Evolutionary conservation across 2,329 filamentous ascomycete genomes (phyloP).

Genomic region (Colletotrichum somersetense): DNA sequence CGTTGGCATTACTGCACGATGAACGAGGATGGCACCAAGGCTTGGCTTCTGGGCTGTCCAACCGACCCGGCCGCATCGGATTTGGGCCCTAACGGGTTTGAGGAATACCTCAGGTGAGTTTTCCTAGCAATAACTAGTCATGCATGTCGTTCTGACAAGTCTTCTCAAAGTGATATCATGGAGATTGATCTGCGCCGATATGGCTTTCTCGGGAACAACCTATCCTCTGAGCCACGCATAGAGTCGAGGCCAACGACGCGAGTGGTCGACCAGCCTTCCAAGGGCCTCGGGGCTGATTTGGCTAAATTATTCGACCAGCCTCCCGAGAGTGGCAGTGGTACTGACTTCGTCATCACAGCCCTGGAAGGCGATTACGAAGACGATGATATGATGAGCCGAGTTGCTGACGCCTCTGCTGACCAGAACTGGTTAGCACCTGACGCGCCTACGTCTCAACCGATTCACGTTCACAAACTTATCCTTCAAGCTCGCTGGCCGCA

Average conservation of each 20-base stretch:
- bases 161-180: constrained; percentile 78
- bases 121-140: no score
- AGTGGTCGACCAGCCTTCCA: constrained; percentile 67
- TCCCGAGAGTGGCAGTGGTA: constrained; percentile 85
- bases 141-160: background rate
- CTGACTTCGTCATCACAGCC: constrained; percentile 92
- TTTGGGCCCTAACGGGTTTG: constrained; percentile 77
- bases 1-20: constrained; percentile 99
- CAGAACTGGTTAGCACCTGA: constrained; percentile 72
- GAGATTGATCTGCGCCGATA: constrained; percentile 93
- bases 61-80: constrained; percentile 77
- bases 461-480: constrained; percentile 95
- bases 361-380: constrained; percentile 82
- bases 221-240: constrained; percentile 66
- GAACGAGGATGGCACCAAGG: constrained; percentile 94
- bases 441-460: constrained; percentile 80
- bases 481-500: constrained; percentile 96
- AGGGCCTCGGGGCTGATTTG: constrained; percentile 85
- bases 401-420: constrained; percentile 56
- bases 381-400: constrained; percentile 69
- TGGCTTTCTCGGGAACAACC: constrained; percentile 86
- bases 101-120: constrained; percentile 84
- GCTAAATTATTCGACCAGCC: constrained; percentile 88
- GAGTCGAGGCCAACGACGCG: constrained; percentile 65
- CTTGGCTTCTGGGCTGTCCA: constrained; percentile 94